These are phyloP conservation scores for Clonostachys rosea DNA, from an alignment of 2,329 filamentous ascomycete species.

Conservation along the genomic window DNA sequence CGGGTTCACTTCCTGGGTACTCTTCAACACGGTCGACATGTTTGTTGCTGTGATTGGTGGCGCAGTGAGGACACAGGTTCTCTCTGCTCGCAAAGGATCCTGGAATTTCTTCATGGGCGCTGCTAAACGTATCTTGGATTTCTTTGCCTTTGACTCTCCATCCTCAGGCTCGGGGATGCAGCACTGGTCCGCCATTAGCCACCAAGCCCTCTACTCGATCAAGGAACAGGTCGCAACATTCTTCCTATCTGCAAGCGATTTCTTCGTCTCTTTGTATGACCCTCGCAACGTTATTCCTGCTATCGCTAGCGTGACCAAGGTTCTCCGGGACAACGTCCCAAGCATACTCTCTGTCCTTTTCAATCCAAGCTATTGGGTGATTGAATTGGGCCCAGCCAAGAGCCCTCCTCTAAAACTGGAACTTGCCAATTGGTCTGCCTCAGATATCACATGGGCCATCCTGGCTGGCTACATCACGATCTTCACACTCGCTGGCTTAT, in stretches of 20 bases:
- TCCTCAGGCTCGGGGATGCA: constrained; percentile 61
- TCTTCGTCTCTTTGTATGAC: constrained; percentile 18
- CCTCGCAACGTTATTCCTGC: background rate
- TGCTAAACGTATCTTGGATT: constrained; percentile 41
- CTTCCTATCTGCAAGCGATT: constrained; percentile 36
- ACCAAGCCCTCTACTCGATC: constrained; percentile 60
- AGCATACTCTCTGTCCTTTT: background rate
- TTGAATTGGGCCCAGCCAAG: constrained; percentile 38
- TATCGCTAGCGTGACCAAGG: background rate
- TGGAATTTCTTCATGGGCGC: constrained; percentile 37
- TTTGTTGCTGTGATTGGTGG: constrained; percentile 26
- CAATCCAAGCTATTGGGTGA: constrained; percentile 48
- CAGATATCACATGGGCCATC: constrained; percentile 67
- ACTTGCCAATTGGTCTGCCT: constrained; percentile 63
- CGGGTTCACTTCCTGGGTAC: constrained; percentile 45
- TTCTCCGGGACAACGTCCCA: no score
- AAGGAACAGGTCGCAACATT: constrained; percentile 28
- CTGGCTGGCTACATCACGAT: constrained; percentile 77
- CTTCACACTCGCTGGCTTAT: constrained; percentile 69
- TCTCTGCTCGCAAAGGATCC: constrained; percentile 27
- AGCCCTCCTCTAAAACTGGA: constrained; percentile 40
- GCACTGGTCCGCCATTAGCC: constrained; percentile 72
- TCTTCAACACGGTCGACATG: constrained; percentile 31
- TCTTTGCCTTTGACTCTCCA: constrained; percentile 44
- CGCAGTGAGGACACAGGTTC: constrained; percentile 16